Conservation (phyloP, 225 moss, liverwort and hornwort genomes). For the Sphagnum contortum region DNA sequence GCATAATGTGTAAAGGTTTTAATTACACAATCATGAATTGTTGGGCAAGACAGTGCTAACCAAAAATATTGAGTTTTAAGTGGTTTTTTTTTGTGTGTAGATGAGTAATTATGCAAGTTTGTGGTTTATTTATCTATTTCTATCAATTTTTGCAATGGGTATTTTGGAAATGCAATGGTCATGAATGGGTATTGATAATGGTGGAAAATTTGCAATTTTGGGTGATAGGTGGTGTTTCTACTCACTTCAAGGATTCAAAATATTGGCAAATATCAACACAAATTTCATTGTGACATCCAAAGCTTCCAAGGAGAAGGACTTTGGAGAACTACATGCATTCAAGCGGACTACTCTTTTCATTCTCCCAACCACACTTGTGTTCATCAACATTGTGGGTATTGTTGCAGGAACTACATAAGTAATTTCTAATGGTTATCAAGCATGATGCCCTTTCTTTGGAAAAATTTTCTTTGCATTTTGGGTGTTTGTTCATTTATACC, state of each 20-base stretch:
- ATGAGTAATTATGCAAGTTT: constrained; percentile 89
- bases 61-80: no score
- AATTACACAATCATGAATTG: no score
- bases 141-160: constrained; percentile 87
- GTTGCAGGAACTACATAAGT: constrained; percentile 93
- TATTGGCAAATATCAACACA: constrained; percentile 77
- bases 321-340: constrained; percentile 70
- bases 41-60: no score
- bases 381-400: constrained; percentile 87
- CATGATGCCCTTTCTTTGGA: constrained; percentile 92
- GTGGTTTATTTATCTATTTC: constrained; percentile 73
- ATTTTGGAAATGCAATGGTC: constrained; percentile 94
- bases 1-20: no score
- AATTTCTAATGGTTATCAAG: constrained; percentile 77
- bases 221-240: constrained; percentile 90
- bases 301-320: constrained; percentile 59
- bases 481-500: constrained; percentile 96
- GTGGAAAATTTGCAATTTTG: constrained; percentile 99
- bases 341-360: constrained; percentile 88
- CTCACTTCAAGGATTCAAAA: constrained; percentile 92
- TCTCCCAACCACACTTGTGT: constrained; percentile 70
- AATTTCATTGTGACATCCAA: constrained; percentile 95
- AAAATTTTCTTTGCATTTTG: constrained; percentile 98
- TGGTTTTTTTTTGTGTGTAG: constrained; percentile 25
- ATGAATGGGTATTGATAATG: constrained; percentile 81